A percentile compares a stretch with the other conserved stretches of the same genome.
Conservation (phyloP, 2,329 filamentous ascomycete species). For the Colletotrichum spinosum region DNA sequence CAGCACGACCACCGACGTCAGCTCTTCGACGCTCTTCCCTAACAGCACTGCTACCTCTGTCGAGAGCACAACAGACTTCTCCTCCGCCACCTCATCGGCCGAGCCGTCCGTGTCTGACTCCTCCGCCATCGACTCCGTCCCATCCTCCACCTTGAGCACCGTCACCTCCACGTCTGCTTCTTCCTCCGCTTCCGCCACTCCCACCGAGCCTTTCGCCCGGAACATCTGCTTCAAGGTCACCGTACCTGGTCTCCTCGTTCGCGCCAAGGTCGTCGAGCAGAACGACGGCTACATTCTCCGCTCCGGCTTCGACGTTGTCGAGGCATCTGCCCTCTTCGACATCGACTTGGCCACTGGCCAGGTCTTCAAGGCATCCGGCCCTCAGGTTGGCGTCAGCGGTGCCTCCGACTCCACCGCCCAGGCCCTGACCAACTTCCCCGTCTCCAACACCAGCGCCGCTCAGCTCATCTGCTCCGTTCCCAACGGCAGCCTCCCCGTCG, state of each 20-base stretch:
- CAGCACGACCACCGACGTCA: background rate
- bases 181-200: conserved; percentile 10
- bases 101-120: background rate
- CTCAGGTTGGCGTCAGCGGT: background rate
- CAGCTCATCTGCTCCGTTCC: no score
- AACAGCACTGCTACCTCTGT: conserved; percentile 6
- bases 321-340: conserved; percentile 18
- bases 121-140: conserved; percentile 2
- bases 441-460: no score
- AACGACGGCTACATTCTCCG: conserved; percentile 26
- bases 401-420: background rate
- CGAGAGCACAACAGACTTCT: background rate
- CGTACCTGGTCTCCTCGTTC: background rate
- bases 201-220: conserved; percentile 11
- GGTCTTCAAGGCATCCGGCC: conserved; percentile 15
- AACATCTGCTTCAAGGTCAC: conserved; percentile 33
- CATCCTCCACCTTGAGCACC: background rate
- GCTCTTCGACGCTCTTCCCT: background rate
- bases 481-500: no score
- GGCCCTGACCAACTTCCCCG: background rate
- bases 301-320: background rate
- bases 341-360: conserved; percentile 29
- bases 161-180: background rate
- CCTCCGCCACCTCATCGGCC: background rate
- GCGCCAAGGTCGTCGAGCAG: conserved; percentile 10